A percentile compares a stretch with the other conserved stretches of the same genome.
These are phyloP conservation scores for Dictyostelium brefeldianum DNA, from an alignment of 78 protist genomes.

Conservation along the genomic window DNA sequence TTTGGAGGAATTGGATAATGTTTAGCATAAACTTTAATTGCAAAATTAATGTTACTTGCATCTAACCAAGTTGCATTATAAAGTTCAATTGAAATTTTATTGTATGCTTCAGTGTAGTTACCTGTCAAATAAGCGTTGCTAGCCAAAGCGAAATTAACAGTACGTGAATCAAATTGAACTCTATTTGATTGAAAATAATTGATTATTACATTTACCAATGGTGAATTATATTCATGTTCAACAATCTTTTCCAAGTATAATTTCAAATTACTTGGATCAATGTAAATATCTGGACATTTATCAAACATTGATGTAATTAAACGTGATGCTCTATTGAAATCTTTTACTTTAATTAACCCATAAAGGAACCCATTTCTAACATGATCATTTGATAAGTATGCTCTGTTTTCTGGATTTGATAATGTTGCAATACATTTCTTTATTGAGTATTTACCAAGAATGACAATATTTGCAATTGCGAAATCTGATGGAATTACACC, in stretches of 20 bases:
- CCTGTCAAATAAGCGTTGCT: too few relatives aligned
- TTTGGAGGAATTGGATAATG: not conserved
- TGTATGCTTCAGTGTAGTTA: not conserved
- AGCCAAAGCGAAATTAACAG: not conserved
- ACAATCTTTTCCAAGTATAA: not conserved
- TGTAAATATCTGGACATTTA: not conserved
- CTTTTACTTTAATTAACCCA: not conserved
- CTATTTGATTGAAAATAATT: not conserved
- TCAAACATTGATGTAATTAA: not conserved
- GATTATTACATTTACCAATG: not conserved
- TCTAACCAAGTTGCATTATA: not conserved
- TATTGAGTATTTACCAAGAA: not conserved
- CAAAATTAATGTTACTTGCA: not conserved
- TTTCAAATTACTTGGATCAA: not conserved
- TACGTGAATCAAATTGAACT: not conserved
- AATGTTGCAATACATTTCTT: not conserved
- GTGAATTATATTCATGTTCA: not conserved
- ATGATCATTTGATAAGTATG: not conserved
- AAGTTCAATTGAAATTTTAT: not conserved
- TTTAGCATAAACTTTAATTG: slow-evolving; percentile 1
- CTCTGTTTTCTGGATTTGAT: not conserved
- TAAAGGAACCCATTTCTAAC: not conserved
- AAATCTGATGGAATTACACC: not conserved
- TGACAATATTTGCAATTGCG: not conserved
- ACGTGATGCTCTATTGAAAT: not conserved